phyloP scores from a whole-genome alignment of 2,329 filamentous ascomycete genomes.

The Fusarium pseudocircinatum region DNA sequence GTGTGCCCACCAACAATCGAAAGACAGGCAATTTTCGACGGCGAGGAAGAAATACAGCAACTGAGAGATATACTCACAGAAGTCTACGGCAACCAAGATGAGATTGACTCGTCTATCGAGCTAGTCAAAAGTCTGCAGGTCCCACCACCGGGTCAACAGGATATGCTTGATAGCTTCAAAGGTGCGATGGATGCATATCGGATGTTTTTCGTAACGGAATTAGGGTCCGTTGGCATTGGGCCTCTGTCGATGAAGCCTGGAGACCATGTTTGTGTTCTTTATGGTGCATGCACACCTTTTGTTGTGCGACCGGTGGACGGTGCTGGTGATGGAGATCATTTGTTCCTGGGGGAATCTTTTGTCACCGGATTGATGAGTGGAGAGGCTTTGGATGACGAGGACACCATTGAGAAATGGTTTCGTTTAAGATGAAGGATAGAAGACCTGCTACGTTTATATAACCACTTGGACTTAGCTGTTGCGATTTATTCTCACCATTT shows the following conservation, averaged over 20 bases:
- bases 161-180: accelerated
- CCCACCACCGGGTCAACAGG: accelerated
- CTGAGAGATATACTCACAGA: accelerated
- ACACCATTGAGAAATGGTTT: background rate
- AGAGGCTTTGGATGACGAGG: background rate
- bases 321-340: background rate
- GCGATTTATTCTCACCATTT: accelerated
- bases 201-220: background rate
- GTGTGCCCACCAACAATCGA: accelerated
- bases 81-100: background rate
- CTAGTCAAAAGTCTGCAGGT: background rate
- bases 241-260: accelerated
- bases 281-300: background rate
- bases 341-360: background rate
- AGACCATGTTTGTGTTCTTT: background rate
- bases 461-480: background rate
- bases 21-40: background rate
- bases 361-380: background rate
- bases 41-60: accelerated
- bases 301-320: background rate
- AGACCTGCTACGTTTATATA: accelerated
- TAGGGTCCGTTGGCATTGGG: accelerated
- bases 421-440: background rate
- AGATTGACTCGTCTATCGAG: background rate
- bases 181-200: accelerated